phyloP scores from a whole-genome alignment of 257 asterid genomes.

The Solanum sejunctum region DNA sequence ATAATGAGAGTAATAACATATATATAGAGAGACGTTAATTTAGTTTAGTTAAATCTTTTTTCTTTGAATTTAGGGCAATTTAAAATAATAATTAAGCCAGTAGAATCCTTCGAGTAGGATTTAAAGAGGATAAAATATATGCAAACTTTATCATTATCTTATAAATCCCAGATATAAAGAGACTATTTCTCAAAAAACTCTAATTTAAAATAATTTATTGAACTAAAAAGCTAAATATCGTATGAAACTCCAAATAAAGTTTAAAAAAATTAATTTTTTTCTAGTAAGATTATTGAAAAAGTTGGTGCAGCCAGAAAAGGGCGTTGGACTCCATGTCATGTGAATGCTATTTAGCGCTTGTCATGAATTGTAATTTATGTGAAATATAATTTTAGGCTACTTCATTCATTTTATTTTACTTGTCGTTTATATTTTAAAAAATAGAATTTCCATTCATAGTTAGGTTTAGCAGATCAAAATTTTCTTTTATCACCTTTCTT shows the following conservation, averaged over 20 bases:
- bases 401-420: neutral
- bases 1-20: neutral
- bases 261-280: neutral
- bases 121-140: too few relatives aligned
- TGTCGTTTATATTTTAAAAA: too few relatives aligned
- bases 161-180: too few relatives aligned
- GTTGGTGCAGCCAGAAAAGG: neutral
- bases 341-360: neutral
- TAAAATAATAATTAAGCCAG: too few relatives aligned
- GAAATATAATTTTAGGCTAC: neutral
- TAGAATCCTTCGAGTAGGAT: rapidly evolving
- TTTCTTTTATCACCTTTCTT: neutral
- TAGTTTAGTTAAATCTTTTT: neutral
- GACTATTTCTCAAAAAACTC: too few relatives aligned
- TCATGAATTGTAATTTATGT: neutral
- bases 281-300: neutral
- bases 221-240: neutral
- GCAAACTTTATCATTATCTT: too few relatives aligned
- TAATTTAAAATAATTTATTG: neutral
- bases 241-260: neutral
- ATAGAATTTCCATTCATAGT: too few relatives aligned
- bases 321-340: neutral
- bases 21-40: too few relatives aligned
- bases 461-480: neutral
- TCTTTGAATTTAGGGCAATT: neutral